Evolutionary conservation across 163 green algal species (phyloP).

Genomic region (Scenedesmus sp.): DNA sequence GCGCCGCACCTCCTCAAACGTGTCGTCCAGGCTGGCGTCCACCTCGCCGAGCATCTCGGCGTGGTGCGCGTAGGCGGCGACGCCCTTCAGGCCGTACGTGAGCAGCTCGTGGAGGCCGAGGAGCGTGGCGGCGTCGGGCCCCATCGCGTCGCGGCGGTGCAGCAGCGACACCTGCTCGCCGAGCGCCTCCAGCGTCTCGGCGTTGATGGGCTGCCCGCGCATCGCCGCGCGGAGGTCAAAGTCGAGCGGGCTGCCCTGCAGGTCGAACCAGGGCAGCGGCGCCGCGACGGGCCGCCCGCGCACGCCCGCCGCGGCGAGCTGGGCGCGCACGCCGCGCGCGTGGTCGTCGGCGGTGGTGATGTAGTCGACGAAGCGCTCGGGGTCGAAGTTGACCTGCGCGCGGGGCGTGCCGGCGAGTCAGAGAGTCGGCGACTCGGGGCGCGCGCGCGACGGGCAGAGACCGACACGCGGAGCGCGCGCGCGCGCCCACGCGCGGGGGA

Average conservation of each 20-base stretch:
- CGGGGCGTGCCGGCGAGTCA: no score
- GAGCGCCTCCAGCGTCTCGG: conserved; percentile 30
- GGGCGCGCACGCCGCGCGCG: neutral
- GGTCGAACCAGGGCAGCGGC: conserved; percentile 47
- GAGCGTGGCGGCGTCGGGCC: conserved; percentile 4
- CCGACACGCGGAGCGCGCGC: no score
- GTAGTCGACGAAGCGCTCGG: conserved; percentile 43
- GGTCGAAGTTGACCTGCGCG: conserved; percentile 45
- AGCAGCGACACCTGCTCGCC: conserved; percentile 36
- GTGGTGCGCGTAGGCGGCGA: conserved; percentile 66
- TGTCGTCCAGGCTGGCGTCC: conserved; percentile 50
- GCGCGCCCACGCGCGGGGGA: no score
- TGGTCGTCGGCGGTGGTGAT: conserved; percentile 26
- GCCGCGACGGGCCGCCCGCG: conserved; percentile 6
- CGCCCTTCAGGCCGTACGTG: conserved; percentile 60
- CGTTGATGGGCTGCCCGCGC: neutral
- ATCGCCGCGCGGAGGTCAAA: conserved; percentile 27
- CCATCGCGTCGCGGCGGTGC: conserved; percentile 41
- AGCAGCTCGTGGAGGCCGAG: conserved; percentile 50
- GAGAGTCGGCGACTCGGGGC: no score
- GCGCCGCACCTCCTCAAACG: conserved; percentile 50
- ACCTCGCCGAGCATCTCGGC: conserved; percentile 60
- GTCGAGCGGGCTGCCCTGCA: conserved; percentile 39
- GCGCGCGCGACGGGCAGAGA: no score
- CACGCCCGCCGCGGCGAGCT: conserved; percentile 34